Conservation (phyloP, 495 filamentous ascomycete species). For the Elaphomyces granulatus region DNA sequence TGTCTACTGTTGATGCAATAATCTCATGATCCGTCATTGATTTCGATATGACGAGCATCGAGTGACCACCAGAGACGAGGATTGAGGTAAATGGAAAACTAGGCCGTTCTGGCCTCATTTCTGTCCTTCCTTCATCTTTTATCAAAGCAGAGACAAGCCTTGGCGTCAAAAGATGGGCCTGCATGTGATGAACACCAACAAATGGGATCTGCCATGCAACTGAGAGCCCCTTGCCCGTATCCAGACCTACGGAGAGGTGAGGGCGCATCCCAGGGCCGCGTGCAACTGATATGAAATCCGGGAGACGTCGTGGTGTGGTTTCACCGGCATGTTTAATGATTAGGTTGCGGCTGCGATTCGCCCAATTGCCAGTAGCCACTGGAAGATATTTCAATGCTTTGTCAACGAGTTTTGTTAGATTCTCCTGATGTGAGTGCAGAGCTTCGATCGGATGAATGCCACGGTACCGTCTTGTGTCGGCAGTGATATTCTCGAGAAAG, state of each 20-base stretch:
- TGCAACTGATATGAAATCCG: conserved; percentile 75
- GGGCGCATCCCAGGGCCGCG: conserved; percentile 79
- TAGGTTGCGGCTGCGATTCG: conserved; percentile 1
- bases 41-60: conserved; percentile 61
- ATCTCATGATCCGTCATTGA: conserved; percentile 51
- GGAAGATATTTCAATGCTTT: conserved; percentile 47
- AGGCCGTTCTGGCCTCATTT: conserved; percentile 9
- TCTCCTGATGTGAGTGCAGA: conserved; percentile 54
- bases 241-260: conserved; percentile 58
- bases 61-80: conserved; percentile 88
- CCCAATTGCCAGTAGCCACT: conserved; percentile 6
- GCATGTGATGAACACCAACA: conserved; percentile 89
- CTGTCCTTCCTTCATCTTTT: background rate
- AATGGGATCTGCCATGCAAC: conserved; percentile 69
- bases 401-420: conserved; percentile 49
- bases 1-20: conserved; percentile 54
- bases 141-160: conserved; percentile 55
- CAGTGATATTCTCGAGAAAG: conserved; percentile 73
- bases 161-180: conserved; percentile 84
- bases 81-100: conserved; percentile 75
- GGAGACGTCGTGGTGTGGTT: conserved; percentile 29
- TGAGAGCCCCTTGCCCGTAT: conserved; percentile 78
- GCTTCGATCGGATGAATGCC: conserved; percentile 70
- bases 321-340: conserved; percentile 7
- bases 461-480: conserved; percentile 50